Percentiles rank a stretch among this genome's conserved stretches.
phyloP scores from a whole-genome alignment of 768 basidiomycete species.

The Suillus subalutaceus region DNA sequence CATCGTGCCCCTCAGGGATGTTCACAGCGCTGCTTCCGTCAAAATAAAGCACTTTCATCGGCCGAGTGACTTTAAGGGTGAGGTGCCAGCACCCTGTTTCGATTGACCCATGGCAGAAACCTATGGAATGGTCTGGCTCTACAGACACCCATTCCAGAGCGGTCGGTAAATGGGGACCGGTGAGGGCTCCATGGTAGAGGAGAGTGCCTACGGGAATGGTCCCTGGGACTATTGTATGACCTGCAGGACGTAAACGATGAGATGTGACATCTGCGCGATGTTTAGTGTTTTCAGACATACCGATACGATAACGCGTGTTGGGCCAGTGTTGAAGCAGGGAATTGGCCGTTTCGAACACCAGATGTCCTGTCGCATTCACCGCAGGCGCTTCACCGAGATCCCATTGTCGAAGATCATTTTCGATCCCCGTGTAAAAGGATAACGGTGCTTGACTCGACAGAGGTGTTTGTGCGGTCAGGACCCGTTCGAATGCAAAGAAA shows the following conservation, averaged over 20 bases:
- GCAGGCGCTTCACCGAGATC: conserved; percentile 23
- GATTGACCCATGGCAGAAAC: conserved; percentile 32
- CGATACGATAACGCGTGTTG: conserved; percentile 39
- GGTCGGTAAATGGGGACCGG: conserved; percentile 16
- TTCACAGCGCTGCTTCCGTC: conserved; percentile 34
- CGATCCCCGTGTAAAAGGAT: too few species aligned
- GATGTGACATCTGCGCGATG: background rate
- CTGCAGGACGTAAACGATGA: conserved; percentile 12
- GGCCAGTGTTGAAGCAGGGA: conserved; percentile 42
- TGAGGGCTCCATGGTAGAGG: conserved; percentile 35
- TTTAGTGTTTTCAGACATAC: conserved; percentile 12
- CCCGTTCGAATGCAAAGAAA: background rate
- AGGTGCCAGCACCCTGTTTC: conserved; percentile 31
- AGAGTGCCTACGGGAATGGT: conserved; percentile 38
- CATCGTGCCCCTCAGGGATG: conserved; percentile 19
- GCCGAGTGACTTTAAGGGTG: conserved; percentile 29
- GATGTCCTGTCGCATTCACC: conserved; percentile 32
- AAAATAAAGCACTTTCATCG: conserved; percentile 37
- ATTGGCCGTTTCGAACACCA: conserved; percentile 38
- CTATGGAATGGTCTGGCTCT: conserved; percentile 40
- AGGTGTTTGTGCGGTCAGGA: background rate
- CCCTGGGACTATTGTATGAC: conserved; percentile 36
- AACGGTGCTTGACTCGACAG: background rate
- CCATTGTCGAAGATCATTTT: conserved; percentile 17
- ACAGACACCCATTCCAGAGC: conserved; percentile 34